Evolutionary conservation across 2,329 filamentous ascomycete genomes (phyloP).

Genomic region (Botrytis porri): DNA sequence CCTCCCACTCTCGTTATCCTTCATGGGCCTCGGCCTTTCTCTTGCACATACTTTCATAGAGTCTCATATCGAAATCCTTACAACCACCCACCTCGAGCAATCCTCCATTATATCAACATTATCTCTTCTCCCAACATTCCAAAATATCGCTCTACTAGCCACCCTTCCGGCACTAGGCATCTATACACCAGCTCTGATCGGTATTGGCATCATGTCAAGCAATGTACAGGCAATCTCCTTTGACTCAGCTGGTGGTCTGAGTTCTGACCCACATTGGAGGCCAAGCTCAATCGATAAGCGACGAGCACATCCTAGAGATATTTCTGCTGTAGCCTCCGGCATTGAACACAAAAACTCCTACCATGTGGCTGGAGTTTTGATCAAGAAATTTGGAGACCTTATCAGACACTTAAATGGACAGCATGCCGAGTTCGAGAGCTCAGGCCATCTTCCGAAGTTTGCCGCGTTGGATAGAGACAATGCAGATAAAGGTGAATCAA

Average conservation of each 20-base stretch:
- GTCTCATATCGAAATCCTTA: not conserved
- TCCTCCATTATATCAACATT: not conserved
- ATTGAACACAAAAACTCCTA: not conserved
- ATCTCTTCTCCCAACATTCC: not conserved
- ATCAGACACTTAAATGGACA: not conserved
- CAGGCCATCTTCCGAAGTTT: not conserved
- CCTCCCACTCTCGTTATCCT: not conserved
- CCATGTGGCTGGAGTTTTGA: not conserved
- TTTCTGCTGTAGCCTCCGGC: not conserved
- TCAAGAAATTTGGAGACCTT: not conserved
- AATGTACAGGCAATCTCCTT: not conserved
- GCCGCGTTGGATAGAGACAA: no score
- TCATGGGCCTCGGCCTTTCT: not conserved
- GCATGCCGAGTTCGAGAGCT: not conserved
- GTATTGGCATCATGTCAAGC: slow-evolving; percentile 9
- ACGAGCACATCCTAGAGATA: not conserved
- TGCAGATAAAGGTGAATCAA: not conserved
- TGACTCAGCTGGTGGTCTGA: not conserved
- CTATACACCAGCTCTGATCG: not conserved
- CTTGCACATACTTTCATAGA: not conserved
- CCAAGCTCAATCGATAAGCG: not conserved
- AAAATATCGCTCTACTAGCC: not conserved
- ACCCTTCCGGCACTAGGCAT: not conserved
- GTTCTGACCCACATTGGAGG: not conserved
- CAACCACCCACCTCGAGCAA: not conserved